Base-by-base conservation (phyloP, 2,329 filamentous ascomycete genomes). In the Amauroascus niger region DNA sequence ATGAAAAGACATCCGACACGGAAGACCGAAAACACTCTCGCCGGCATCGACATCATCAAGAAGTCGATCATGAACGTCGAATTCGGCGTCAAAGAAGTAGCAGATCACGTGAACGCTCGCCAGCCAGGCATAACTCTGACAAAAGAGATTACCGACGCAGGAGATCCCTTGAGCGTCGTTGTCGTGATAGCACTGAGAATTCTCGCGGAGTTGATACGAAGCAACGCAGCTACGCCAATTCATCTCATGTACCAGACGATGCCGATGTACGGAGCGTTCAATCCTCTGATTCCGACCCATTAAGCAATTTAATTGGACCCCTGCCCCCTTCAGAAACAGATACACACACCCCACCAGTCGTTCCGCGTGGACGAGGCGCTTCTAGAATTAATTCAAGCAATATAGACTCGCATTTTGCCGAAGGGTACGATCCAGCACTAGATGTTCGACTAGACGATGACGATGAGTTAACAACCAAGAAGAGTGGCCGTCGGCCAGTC, bases 391-490 rank as follows among this genome's bases (percentile, higher is more conserved):
- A 77, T 1, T 69, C 73, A 4, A 83, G 82, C 24, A 82, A 79
- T 8, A 94, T 96, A 59, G 89, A 96, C 64, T 75, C 79, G 22
- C 87, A 87, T 50, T 97, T 96, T 67, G 83, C 85, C 0, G 73
- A 81, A 1, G 78, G 69, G 16, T 84, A 84, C 61, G 74, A 84
- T 57, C 81, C 81, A 1, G 65, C 71, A 16, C 58, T 66, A 7
- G 73, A 76, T 56, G 58, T 74, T 3, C 67, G 69, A 2, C 59
- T 63, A 6, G 66, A 71, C 37, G 54, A 59, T 14, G 75, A 81
- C 55, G 77, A 79, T 0, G 69, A 6, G 65, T 72, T n/a, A 80
- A 87, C 61, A 68, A 84, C 2, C 71, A 76, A 37, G 69, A 74
- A 41, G 58, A 67, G 57, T 66, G 73, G 65, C 22, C 53, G 49